Evolutionary conservation across 768 basidiomycete genomes (phyloP).

Genomic region (Kwoniella sp.): DNA sequence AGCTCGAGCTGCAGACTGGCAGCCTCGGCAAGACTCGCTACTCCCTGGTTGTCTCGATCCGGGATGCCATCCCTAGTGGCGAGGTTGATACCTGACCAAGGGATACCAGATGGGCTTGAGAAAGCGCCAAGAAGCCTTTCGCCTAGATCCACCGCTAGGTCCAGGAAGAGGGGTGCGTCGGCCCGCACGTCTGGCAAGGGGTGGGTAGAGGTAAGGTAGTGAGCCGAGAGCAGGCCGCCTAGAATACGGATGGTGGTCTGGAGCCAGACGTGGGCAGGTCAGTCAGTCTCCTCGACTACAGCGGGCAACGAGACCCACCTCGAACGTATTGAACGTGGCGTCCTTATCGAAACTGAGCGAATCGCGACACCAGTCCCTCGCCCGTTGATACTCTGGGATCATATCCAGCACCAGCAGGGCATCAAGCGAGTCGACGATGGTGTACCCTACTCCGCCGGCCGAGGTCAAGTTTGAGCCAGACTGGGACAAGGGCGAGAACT

Average conservation of each 20-base stretch:
- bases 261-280: not conserved
- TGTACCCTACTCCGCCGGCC: conserved; percentile 76
- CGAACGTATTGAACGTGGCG: conserved; percentile 79
- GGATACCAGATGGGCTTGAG: conserved; percentile 74
- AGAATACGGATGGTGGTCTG: conserved; percentile 89
- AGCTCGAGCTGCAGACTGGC: conserved; percentile 86
- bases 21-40: conserved; percentile 79
- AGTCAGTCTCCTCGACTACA: not conserved
- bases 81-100: conserved; percentile 74
- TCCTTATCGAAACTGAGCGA: conserved; percentile 71
- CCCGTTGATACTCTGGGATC: conserved; percentile 69
- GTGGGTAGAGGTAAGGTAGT: conserved; percentile 62
- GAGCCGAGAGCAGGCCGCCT: conserved; percentile 81
- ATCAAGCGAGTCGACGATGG: conserved; percentile 81
- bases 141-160: conserved; percentile 74
- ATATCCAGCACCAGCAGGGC: conserved; percentile 82
- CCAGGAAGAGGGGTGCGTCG: conserved; percentile 65
- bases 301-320: conserved; percentile 56
- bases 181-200: conserved; percentile 19
- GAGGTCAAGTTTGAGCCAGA: conserved; percentile 71
- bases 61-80: conserved; percentile 59
- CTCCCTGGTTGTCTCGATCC: conserved; percentile 59
- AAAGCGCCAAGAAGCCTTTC: conserved; percentile 81
- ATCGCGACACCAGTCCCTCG: conserved; percentile 69
- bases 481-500: conserved; percentile 78